A percentile compares a stretch with the other conserved stretches of the same genome.
phyloP scores from a whole-genome alignment of 345 rosid species.

The Eucalyptus polyanthemos region DNA sequence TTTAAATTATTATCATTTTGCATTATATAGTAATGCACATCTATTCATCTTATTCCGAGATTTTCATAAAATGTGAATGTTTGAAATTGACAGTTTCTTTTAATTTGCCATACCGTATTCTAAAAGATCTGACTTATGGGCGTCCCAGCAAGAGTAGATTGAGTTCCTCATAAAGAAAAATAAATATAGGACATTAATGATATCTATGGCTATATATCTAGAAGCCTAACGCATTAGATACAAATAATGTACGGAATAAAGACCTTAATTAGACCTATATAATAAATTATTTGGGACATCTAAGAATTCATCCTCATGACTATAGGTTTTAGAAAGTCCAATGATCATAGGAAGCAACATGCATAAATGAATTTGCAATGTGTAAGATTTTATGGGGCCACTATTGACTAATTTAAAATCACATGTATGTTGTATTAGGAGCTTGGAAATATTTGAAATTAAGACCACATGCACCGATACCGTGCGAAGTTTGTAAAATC shows the following conservation, averaged over 20 bases:
- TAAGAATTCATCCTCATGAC: neutral
- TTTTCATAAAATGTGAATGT: neutral
- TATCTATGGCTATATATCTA: neutral
- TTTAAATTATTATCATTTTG: neutral
- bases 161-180: neutral
- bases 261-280: neutral
- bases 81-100: neutral
- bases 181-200: neutral
- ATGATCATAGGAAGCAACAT: neutral
- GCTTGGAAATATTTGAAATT: neutral
- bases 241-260: neutral
- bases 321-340: neutral
- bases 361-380: no score
- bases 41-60: neutral
- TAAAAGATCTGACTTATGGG: neutral
- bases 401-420: neutral
- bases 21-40: neutral
- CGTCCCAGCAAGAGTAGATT: neutral
- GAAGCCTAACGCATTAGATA: neutral
- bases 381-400: neutral
- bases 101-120: neutral
- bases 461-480: rapidly evolving
- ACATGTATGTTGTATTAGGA: neutral
- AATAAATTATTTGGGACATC: neutral
- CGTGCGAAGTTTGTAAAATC: rapidly evolving